Conservation (phyloP, 169 alveolate species). For the Plasmodium yoelii region DNA sequence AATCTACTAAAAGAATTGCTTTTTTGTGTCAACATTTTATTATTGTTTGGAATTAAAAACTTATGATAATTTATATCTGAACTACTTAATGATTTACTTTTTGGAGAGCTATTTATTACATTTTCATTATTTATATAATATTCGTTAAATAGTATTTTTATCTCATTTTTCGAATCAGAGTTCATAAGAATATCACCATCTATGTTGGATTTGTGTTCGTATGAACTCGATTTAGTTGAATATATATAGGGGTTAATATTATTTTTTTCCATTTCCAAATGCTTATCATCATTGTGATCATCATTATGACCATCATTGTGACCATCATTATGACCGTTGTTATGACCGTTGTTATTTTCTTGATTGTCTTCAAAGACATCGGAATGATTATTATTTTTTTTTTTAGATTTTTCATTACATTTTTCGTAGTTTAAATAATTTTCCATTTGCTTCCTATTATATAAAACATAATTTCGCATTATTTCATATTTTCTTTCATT, state of each 20-base stretch:
- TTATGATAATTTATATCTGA: not conserved
- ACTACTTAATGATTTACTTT: not conserved
- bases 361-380: not conserved
- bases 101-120: not conserved
- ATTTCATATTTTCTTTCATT: not conserved
- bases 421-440: not conserved
- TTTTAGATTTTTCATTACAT: not conserved
- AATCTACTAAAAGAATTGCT: not conserved
- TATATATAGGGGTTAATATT: not conserved
- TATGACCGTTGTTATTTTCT: not conserved
- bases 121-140: constrained; percentile 7
- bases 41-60: not conserved
- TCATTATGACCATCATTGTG: too few relatives aligned
- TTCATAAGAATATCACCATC: not conserved
- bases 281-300: not conserved
- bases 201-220: too few relatives aligned
- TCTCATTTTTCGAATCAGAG: not conserved
- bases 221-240: too few relatives aligned
- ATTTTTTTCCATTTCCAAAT: not conserved
- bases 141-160: not conserved
- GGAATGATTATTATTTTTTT: not conserved
- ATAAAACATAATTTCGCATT: not conserved
- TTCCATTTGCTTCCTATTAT: not conserved
- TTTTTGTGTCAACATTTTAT: not conserved
- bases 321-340: not conserved